Conservation (phyloP, 345 rosid genomes). For the Clarkia xantiana region DNA sequence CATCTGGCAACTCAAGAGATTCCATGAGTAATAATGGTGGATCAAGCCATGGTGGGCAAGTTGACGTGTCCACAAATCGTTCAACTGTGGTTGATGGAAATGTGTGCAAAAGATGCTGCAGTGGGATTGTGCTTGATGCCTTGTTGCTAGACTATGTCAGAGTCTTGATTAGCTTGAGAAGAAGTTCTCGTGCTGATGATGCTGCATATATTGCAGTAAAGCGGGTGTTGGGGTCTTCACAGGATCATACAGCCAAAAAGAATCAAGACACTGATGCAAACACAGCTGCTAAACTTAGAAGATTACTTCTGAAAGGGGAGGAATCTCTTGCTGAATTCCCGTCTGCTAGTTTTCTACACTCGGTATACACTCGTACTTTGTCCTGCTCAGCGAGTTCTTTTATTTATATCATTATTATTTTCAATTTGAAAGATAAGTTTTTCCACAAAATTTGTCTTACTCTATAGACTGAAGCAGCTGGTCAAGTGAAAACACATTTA, state of each 20-base stretch:
- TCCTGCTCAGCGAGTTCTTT: neutral
- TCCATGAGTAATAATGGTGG: conserved; percentile 17
- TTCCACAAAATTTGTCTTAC: too few species aligned
- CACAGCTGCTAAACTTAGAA: conserved; percentile 19
- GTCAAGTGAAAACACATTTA: too few species aligned
- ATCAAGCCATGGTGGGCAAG: conserved; percentile 45
- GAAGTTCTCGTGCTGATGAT: conserved; percentile 52
- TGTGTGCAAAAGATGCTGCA: conserved; percentile 72
- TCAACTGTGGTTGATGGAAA: conserved; percentile 38
- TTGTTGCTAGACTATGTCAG: conserved; percentile 69
- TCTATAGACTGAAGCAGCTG: too few species aligned
- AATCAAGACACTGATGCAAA: conserved; percentile 21
- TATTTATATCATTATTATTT: neutral
- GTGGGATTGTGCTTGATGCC: conserved; percentile 52
- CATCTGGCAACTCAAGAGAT: conserved; percentile 40
- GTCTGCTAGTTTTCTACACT: conserved; percentile 62
- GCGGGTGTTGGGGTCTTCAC: conserved; percentile 42
- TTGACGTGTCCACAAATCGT: conserved; percentile 36
- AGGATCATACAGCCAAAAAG: conserved; percentile 24
- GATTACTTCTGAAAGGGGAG: conserved; percentile 43
- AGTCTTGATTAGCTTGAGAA: conserved; percentile 68
- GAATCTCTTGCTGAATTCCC: conserved; percentile 95
- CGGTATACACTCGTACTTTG: conserved; percentile 26
- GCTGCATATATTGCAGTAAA: conserved; percentile 54
- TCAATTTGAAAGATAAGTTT: neutral